Percentiles rank a stretch among this genome's conserved stretches.
Conservation (phyloP, 2,329 filamentous ascomycete genomes). For the Orbilia javanica region DNA sequence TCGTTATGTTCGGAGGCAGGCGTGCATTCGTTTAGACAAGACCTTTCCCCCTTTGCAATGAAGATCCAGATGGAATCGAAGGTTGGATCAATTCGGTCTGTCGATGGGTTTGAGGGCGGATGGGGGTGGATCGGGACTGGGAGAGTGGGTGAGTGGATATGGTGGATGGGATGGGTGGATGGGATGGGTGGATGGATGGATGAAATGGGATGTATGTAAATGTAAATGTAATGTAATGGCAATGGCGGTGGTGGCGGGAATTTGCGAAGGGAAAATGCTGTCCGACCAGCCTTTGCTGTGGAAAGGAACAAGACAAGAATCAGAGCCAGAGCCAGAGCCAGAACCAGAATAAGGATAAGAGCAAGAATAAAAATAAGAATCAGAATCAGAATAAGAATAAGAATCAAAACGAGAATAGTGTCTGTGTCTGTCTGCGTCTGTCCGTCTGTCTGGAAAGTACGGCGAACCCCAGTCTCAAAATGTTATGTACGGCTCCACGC, state of each 20-base stretch:
- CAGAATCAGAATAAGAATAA: no score
- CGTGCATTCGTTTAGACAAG: slow-evolving; percentile 35
- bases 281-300: not conserved
- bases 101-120: slow-evolving; percentile 1
- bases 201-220: slow-evolving; percentile 21
- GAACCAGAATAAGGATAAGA: no score
- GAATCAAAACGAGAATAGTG: no score
- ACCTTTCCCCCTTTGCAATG: slow-evolving; percentile 24
- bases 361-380: no score
- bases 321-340: no score
- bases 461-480: slow-evolving; percentile 8
- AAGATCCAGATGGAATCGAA: slow-evolving; percentile 21
- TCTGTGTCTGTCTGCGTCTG: not conserved
- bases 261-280: slow-evolving; percentile 38
- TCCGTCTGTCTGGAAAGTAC: slow-evolving; percentile 5
- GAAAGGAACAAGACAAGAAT: not conserved
- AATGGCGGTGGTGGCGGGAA: slow-evolving; percentile 58
- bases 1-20: slow-evolving; percentile 40
- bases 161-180: slow-evolving; percentile 1
- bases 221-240: no score
- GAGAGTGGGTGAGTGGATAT: not conserved
- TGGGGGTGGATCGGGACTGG: not conserved
- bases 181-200: not conserved
- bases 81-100: slow-evolving; percentile 6
- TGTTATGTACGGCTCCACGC: slow-evolving; percentile 18